Evolutionary conservation across 2,329 filamentous ascomycete genomes (phyloP).

Genomic region (Lecanosticta acicola): DNA sequence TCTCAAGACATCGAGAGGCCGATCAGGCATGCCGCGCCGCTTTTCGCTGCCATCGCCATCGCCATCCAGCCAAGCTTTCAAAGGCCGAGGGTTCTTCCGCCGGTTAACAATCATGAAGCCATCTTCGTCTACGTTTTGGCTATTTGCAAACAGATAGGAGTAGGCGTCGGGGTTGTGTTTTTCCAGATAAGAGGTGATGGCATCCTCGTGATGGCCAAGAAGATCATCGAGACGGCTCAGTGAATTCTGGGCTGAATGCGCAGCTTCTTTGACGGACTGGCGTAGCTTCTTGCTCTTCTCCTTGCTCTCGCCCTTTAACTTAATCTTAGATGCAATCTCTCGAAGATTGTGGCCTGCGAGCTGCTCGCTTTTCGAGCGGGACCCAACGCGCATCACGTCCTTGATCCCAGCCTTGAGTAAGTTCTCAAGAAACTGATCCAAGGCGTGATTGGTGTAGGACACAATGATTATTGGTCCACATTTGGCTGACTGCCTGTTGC

Average conservation of each 20-base stretch:
- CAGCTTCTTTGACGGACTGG: slow-evolving; percentile 12
- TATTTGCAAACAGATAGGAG: slow-evolving; percentile 4
- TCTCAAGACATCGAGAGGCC: slow-evolving; percentile 2
- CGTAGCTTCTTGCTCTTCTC: slow-evolving; percentile 16
- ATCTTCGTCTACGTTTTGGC: slow-evolving; percentile 22
- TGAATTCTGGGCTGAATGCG: too few relatives aligned
- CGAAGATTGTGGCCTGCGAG: slow-evolving; percentile 50
- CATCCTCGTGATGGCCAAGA: too few relatives aligned
- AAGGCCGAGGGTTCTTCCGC: neutral
- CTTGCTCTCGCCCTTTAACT: slow-evolving; percentile 28
- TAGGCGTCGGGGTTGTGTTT: neutral
- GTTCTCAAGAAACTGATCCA: slow-evolving; percentile 57
- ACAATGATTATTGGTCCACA: slow-evolving; percentile 50
- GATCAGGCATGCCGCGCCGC: neutral
- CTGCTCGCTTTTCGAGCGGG: slow-evolving; percentile 50
- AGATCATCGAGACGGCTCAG: too few relatives aligned
- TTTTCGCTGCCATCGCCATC: neutral
- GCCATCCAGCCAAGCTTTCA: slow-evolving; percentile 10
- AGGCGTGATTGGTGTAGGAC: slow-evolving; percentile 50
- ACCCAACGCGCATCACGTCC: slow-evolving; percentile 58
- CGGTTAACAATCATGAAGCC: slow-evolving; percentile 18
- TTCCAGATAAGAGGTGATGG: slow-evolving; percentile 20
- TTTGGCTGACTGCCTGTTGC: slow-evolving; percentile 47
- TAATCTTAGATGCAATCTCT: slow-evolving; percentile 27
- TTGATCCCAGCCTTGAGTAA: slow-evolving; percentile 48